These are phyloP conservation scores for Penicillium fuscoglaucum DNA, from an alignment of 2,329 filamentous ascomycete species.

Conservation along the genomic window DNA sequence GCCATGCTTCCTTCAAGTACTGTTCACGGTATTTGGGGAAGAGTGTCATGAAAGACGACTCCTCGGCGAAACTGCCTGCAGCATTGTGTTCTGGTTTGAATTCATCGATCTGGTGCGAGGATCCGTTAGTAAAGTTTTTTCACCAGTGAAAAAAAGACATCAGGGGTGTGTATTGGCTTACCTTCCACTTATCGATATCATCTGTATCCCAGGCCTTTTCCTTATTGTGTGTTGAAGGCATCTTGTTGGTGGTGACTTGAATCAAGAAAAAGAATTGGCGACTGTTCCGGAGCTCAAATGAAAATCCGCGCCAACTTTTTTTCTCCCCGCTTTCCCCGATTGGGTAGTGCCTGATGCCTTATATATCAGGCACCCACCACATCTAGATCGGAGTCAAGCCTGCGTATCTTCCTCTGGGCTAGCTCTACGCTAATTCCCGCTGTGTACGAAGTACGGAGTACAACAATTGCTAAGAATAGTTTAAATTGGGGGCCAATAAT, in stretches of 20 bases:
- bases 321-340: constrained; percentile 28
- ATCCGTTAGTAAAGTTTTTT: neutral
- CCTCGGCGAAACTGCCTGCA: constrained; percentile 84
- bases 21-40: constrained; percentile 97
- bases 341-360: constrained; percentile 14
- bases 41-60: constrained; percentile 79
- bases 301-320: constrained; percentile 32
- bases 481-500: neutral
- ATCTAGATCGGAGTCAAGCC: neutral
- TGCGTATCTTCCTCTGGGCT: neutral
- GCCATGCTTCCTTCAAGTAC: constrained; percentile 91
- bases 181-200: constrained; percentile 96
- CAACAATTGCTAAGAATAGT: neutral
- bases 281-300: constrained; percentile 21
- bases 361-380: neutral
- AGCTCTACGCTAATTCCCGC: neutral
- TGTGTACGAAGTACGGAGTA: neutral
- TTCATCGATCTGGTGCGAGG: constrained; percentile 62
- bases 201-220: constrained; percentile 96
- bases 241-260: constrained; percentile 40
- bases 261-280: constrained; percentile 11
- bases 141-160: neutral
- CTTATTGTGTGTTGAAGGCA: constrained; percentile 87
- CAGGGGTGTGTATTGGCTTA: constrained; percentile 29
- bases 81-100: constrained; percentile 85